Percentiles rank a stretch among this genome's conserved stretches.
Conservation (phyloP, 352 stramenopile species). For the Phytophthora meadii region DNA sequence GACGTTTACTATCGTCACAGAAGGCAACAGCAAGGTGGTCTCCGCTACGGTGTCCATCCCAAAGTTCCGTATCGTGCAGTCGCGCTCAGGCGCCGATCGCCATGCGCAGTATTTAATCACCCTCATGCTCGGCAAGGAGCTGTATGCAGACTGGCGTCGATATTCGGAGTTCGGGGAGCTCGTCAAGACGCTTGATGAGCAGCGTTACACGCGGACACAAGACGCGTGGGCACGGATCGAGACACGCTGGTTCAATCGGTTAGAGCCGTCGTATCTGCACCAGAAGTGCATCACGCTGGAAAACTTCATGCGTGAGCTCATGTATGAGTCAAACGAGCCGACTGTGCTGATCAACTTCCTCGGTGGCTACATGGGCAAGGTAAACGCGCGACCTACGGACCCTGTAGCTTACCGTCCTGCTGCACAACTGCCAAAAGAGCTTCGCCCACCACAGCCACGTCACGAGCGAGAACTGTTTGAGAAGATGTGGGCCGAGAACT, state of each 20-base stretch:
- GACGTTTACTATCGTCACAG: constrained; percentile 79
- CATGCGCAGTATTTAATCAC: constrained; percentile 91
- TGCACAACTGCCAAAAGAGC: constrained; percentile 84
- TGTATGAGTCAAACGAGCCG: constrained; percentile 88
- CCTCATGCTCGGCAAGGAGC: constrained; percentile 86
- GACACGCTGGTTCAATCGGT: constrained; percentile 88
- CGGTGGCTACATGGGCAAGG: constrained; percentile 75
- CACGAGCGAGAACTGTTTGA: constrained; percentile 96
- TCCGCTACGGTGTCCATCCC: constrained; percentile 84
- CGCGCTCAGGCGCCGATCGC: constrained; percentile 76
- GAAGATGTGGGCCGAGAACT: constrained; percentile 98
- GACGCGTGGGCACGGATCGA: constrained; percentile 80
- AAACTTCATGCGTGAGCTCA: constrained; percentile 89
- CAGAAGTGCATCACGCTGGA: constrained; percentile 90
- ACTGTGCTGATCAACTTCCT: constrained; percentile 83
- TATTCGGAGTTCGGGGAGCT: constrained; percentile 91
- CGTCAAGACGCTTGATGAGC: constrained; percentile 74
- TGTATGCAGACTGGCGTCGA: constrained; percentile 87
- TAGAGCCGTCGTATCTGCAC: constrained; percentile 88
- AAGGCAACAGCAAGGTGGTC: constrained; percentile 83
- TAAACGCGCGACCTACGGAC: constrained; percentile 79
- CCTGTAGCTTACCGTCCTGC: constrained; percentile 66
- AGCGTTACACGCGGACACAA: constrained; percentile 67
- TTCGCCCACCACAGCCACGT: constrained; percentile 92
- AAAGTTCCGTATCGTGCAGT: constrained; percentile 91